Evolutionary conservation across 2,329 filamentous ascomycete species (phyloP), one percentile per base, ranked within the genome.

Genomic region (Penicillium sp.): DNA sequence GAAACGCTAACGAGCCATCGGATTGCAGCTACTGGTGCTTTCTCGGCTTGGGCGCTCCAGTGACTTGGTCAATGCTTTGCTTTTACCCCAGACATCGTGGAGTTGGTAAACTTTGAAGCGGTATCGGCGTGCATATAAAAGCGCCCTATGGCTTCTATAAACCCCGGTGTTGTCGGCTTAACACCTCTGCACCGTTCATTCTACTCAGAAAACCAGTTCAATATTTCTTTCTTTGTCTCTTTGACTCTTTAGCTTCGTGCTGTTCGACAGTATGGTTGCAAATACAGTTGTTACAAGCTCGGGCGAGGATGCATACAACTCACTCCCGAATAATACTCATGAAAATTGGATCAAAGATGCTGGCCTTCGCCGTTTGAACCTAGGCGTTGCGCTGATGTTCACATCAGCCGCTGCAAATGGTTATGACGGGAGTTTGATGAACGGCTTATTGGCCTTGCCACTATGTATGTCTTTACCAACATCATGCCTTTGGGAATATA

Each of bases 391-490:
- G n/a, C 58, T 64, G 28, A 62, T 64, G 59, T 46, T 64, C 19
- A 55, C 62, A 46, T 61, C 62, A 21, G 63, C 62, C n/a, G 61
- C 62, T 48, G 63, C 62, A 4, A 55, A 61, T 6, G 62, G 62
- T 36, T 64, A 63, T 33, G 62, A 63, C 56, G 61, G 59, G 16
- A 64, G 62, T 23, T 60, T 62, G 55, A 64, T 64, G 47, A 64
- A 64, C 34, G 59, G 62, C 28, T 49, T 64, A 10, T 39, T 63
- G 9, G 62, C 63, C 16, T 52, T 64, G 33, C 61, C 61, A 21
- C 55, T 63, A 51, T 64, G 62, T 64, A 16, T 14, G 37, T n/a
- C 5, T 37, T 7, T 11, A 2, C 5, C 28, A 13, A 23, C 55
- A 49, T 28, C 5, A 39, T 36, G 26, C 37, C 14, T 28, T 18